Evolutionary conservation across 73 alveolate genomes (phyloP).

Genomic region (Tetrahymena elliotti): DNA sequence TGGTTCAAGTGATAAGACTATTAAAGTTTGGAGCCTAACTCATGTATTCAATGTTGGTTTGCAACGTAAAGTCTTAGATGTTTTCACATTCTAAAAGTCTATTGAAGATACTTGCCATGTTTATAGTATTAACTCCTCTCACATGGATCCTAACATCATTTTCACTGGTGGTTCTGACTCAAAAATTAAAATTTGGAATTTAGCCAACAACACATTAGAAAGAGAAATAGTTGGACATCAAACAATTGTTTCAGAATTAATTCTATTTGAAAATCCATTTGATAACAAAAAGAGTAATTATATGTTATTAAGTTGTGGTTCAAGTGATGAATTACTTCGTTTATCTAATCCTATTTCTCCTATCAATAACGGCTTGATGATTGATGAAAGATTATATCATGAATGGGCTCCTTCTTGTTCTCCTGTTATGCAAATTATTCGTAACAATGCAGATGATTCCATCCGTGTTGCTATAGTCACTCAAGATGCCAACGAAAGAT

Average conservation of each 20-base stretch:
- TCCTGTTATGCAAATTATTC: background rate
- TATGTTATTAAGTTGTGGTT: background rate
- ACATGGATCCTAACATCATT: slow-evolving; percentile 15
- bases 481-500: background rate
- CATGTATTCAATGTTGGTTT: background rate
- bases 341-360: background rate
- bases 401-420: background rate
- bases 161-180: slow-evolving; percentile 40
- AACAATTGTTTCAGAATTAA: slow-evolving; percentile 20
- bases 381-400: background rate
- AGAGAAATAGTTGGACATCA: slow-evolving; percentile 34
- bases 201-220: background rate
- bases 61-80: background rate
- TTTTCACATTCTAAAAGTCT: background rate
- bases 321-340: background rate
- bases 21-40: background rate
- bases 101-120: background rate
- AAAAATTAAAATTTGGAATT: slow-evolving; percentile 30
- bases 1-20: background rate
- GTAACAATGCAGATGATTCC: background rate
- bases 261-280: slow-evolving; percentile 35
- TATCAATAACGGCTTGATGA: background rate
- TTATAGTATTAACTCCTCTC: slow-evolving; percentile 10
- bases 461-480: background rate
- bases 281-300: background rate